Conservation (phyloP, 225 moss, liverwort and hornwort genomes). For the Pseudisothecium myosuroides region DNA sequence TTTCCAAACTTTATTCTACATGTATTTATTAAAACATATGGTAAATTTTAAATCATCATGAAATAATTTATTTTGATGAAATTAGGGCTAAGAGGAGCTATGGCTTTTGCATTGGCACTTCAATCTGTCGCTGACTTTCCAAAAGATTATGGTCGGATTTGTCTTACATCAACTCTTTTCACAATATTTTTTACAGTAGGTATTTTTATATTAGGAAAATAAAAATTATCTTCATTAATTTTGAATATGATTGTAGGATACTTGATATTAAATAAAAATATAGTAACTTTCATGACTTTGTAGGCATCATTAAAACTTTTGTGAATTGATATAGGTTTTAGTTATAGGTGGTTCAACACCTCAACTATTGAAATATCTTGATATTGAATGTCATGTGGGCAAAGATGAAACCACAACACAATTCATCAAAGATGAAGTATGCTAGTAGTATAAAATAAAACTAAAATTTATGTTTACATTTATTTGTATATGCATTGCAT, state of each 20-base stretch:
- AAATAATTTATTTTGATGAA: neutral
- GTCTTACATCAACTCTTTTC: slow-evolving; percentile 77
- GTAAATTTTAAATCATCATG: too few relatives aligned
- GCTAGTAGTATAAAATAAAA: too few relatives aligned
- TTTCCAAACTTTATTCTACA: too few relatives aligned
- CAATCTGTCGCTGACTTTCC: slow-evolving; percentile 76
- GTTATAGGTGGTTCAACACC: slow-evolving; percentile 67
- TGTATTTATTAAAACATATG: neutral
- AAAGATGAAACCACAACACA: slow-evolving; percentile 1
- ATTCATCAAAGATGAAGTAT: slow-evolving; percentile 13
- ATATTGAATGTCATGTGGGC: slow-evolving; percentile 47
- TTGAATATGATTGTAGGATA: neutral
- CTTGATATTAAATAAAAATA: too few relatives aligned
- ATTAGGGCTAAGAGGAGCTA: slow-evolving; percentile 81
- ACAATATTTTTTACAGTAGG: slow-evolving; percentile 91
- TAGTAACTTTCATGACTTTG: neutral
- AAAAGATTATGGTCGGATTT: slow-evolving; percentile 65
- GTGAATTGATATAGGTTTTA: slow-evolving; percentile 28
- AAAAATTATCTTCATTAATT: neutral
- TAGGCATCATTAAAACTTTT: neutral
- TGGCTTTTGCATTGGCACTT: slow-evolving; percentile 91
- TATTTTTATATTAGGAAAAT: neutral
- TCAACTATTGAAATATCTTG: slow-evolving; percentile 39
- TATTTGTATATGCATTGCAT: neutral
- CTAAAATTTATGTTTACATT: neutral